Conservation (phyloP, 2,329 filamentous ascomycete species). For the Alternaria sp. region DNA sequence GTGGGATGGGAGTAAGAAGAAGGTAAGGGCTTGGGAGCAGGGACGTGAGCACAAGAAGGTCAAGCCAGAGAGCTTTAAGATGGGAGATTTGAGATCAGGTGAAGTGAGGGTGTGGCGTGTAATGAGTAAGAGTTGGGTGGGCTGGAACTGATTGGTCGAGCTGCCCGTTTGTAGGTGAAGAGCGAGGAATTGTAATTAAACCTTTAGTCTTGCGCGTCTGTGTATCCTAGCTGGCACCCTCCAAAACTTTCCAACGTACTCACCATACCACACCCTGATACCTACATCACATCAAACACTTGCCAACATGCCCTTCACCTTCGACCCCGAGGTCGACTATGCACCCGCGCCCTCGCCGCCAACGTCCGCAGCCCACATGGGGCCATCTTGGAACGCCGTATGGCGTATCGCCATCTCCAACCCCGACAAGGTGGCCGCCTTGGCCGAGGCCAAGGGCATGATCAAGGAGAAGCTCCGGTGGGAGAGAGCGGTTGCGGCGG, state of each 20-base stretch:
- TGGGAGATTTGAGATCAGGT: conserved; percentile 88
- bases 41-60: conserved; percentile 92
- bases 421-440: not conserved
- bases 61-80: conserved; percentile 90
- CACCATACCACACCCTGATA: not conserved
- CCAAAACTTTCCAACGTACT: not conserved
- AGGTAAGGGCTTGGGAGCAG: conserved; percentile 94
- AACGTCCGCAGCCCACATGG: not conserved
- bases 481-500: not conserved
- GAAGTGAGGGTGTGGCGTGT: conserved; percentile 98
- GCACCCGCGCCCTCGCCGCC: not conserved
- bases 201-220: not conserved
- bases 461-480: not conserved
- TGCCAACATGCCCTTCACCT: not conserved
- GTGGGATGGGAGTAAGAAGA: conserved; percentile 99
- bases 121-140: conserved; percentile 90
- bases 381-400: not conserved
- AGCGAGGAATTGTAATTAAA: not conserved
- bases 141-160: conserved; percentile 62
- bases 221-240: not conserved
- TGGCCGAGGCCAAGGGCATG: not conserved
- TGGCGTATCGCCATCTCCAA: not conserved
- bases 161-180: not conserved
- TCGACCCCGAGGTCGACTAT: not conserved
- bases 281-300: no score